Conservation (phyloP, 768 basidiomycete species). For the Hericium coralloides region DNA sequence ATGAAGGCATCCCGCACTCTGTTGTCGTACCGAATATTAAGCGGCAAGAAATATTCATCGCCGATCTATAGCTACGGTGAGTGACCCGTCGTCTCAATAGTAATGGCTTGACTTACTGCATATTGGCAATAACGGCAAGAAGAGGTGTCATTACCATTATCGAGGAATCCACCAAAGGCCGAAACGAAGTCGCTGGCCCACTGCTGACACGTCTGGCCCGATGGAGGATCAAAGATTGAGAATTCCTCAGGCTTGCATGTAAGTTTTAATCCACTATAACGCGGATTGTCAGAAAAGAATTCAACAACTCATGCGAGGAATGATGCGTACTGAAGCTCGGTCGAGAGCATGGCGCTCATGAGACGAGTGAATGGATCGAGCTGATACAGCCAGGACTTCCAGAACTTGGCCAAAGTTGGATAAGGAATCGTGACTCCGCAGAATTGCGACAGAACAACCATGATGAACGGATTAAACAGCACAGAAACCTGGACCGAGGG, state of each 20-base stretch:
- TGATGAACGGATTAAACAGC: slow-evolving; percentile 71
- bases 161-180: slow-evolving; percentile 63
- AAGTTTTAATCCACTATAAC: slow-evolving; percentile 49
- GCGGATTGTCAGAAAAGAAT: background rate
- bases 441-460: slow-evolving; percentile 58
- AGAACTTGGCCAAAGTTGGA: slow-evolving; percentile 53
- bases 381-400: slow-evolving; percentile 73
- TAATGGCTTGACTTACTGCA: background rate
- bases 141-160: slow-evolving; percentile 48
- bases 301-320: background rate
- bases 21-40: slow-evolving; percentile 53
- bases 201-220: slow-evolving; percentile 56
- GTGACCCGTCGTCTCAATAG: too few relatives aligned
- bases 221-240: slow-evolving; percentile 59
- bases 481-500: slow-evolving; percentile 71
- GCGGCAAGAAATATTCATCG: slow-evolving; percentile 56
- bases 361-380: slow-evolving; percentile 63
- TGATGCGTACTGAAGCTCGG: slow-evolving; percentile 57
- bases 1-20: slow-evolving; percentile 66
- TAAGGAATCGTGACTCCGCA: slow-evolving; percentile 77
- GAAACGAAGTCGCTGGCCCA: slow-evolving; percentile 64
- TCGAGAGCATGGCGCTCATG: slow-evolving; percentile 65
- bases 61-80: slow-evolving; percentile 30
- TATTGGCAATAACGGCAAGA: slow-evolving; percentile 72
- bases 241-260: slow-evolving; percentile 62